Conservation (phyloP, 2,329 filamentous ascomycete species). For the Colletotrichum ledebouriae region DNA sequence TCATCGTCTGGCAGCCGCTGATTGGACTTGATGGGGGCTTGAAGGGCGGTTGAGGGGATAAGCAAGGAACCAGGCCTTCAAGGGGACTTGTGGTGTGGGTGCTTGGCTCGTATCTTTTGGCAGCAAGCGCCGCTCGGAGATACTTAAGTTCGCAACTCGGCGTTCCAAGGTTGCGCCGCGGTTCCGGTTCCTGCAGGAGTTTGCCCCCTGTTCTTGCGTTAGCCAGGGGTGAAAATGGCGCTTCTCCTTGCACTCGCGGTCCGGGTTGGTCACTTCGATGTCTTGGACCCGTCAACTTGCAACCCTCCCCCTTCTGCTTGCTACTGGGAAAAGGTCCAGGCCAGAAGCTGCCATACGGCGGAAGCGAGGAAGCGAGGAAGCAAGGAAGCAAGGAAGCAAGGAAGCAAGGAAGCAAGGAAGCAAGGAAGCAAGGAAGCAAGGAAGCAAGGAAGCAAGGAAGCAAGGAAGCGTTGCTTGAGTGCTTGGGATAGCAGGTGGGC, state of each 20-base stretch:
- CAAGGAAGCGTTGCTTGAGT: background rate
- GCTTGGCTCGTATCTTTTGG: slow-evolving; percentile 23
- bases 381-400: background rate
- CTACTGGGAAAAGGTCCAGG: slow-evolving; percentile 5
- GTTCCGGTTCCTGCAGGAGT: slow-evolving; percentile 42
- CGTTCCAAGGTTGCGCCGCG: slow-evolving; percentile 35
- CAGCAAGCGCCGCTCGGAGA: background rate
- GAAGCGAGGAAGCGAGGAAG: slow-evolving; percentile 2
- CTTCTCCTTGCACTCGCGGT: slow-evolving; percentile 32
- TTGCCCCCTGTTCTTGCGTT: slow-evolving; percentile 41
- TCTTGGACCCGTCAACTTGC: slow-evolving; percentile 15
- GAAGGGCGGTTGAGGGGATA: slow-evolving; percentile 27
- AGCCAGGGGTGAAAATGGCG: slow-evolving; percentile 43
- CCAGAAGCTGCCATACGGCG: background rate
- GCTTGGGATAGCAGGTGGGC: slow-evolving; percentile 10
- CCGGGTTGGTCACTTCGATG: background rate
- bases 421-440: slow-evolving; percentile 1
- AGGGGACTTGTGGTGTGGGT: slow-evolving; percentile 17
- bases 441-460: slow-evolving; percentile 1
- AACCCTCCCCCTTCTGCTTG: slow-evolving; percentile 23
- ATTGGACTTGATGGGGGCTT: slow-evolving; percentile 27
- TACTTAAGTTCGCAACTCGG: slow-evolving; percentile 12
- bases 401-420: slow-evolving; percentile 3
- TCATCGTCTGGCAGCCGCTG: slow-evolving; percentile 30
- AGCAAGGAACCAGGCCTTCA: slow-evolving; percentile 28